Base-by-base conservation (phyloP, 2,329 filamentous ascomycete genomes). In the Elsinoe ampelina region DNA sequence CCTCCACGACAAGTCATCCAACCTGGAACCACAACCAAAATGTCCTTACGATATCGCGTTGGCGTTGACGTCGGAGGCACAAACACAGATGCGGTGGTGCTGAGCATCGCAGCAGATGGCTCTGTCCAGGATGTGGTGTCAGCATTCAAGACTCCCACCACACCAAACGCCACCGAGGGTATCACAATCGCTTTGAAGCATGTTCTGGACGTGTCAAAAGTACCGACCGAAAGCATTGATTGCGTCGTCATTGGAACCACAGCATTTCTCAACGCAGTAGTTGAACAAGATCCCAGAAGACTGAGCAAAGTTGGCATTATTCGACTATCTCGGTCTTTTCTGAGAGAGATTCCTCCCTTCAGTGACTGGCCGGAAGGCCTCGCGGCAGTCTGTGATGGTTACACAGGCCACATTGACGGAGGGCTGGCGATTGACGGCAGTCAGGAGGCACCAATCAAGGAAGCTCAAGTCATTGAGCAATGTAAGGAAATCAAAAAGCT, bases 211-310 rank as follows among this genome's bases (percentile, higher is more conserved):
- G 59, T 69, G 36, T 69, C 71, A 5, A 58, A 63, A 2, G 61
- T 72, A 1, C 62, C 67, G 8, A 62, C 65, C 0, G 59, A 68
- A 0, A 61, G 67, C 39, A 67, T 68, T 11, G 65, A 61, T 1
- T 75, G 73, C 58, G 72, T 79, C 3, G 77, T 75, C 6, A 73
- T 80, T 52, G 77, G 77, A 22, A 79, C 76, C 1, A 80, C 78
- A 0, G 74, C 66, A 52, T 68, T 68, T 59, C 66, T 68, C 57
- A 70, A 69, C 47, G 65, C 66, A 8, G 67, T 67, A 4, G 61
- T 68, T 8, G 65, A 68, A 52, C 65, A 65, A 32, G 66, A 81
- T 65, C 69, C 71, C 2, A 69, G 72, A 20, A 72, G 77, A 12
- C 67, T 81, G 5, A 74, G 74, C 10, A 71, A 71, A 51, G 79